phyloP scores from a whole-genome alignment of 139 green algal genomes.

The Auxenochlorella pyrenoidosa region DNA sequence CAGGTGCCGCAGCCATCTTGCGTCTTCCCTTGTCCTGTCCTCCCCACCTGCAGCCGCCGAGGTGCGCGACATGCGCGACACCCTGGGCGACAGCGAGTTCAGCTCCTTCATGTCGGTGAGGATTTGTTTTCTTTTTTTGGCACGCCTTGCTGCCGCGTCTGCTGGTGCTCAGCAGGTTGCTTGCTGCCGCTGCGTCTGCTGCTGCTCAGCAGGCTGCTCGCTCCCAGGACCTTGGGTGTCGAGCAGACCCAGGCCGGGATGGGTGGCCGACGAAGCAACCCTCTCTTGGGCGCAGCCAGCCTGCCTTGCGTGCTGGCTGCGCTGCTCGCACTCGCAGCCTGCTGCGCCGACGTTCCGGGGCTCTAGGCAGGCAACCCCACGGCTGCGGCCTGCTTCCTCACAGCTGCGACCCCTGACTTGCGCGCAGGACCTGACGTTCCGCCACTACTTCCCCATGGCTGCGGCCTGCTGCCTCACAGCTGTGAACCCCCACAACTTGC shows the following conservation, averaged over 20 bases:
- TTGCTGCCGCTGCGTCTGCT: not conserved
- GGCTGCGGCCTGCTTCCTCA: too few relatives aligned
- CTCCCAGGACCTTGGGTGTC: not conserved
- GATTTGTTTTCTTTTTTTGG: not conserved
- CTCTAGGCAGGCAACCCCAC: too few relatives aligned
- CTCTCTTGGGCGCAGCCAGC: not conserved
- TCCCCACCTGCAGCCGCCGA: conserved; percentile 11
- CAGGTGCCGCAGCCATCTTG: too few relatives aligned
- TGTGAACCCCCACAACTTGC: not conserved
- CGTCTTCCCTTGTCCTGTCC: too few relatives aligned
- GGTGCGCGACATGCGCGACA: conserved; percentile 20
- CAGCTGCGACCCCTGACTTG: too few relatives aligned
- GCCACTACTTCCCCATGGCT: too few relatives aligned
- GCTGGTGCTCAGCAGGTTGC: not conserved
- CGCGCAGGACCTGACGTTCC: too few relatives aligned
- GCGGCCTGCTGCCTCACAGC: not conserved
- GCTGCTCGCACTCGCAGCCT: too few relatives aligned
- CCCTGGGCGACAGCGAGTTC: conserved; percentile 13
- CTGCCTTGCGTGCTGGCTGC: not conserved
- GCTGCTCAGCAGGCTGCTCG: not conserved
- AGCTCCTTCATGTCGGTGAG: conserved; percentile 22
- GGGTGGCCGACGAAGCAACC: too few relatives aligned
- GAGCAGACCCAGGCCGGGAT: not conserved
- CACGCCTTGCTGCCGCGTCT: not conserved
- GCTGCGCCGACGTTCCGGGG: too few relatives aligned